Base-by-base conservation (phyloP, 2,329 filamentous ascomycete genomes). In the Aspergillus sp. region DNA sequence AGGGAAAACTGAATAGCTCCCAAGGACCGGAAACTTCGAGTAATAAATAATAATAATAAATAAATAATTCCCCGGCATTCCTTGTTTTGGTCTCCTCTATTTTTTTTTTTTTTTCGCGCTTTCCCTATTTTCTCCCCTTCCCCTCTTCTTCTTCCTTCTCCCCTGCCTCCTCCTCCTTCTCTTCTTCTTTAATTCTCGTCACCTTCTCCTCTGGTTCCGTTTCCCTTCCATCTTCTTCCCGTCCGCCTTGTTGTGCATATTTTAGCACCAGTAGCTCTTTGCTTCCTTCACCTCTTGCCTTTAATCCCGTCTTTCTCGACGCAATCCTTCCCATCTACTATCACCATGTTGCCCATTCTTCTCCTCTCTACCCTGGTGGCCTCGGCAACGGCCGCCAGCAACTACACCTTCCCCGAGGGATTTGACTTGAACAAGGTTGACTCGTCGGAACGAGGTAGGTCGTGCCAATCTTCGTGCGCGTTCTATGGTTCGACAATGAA, bases 281-380 rank as follows among this genome's bases (percentile, higher is more conserved):
- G 18, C 11, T 18, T 24, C 10, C 12, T 20, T 24, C 45, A 14
- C 4, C 11, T 47, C 45, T 47, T 47, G 5, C 36, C 14, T 42
- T n/a, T 14, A 14, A 58, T 49, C 52, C 32, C 29, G 32, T 42
- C 16, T 36, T 49, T 22, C 31, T 32, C 31, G 31, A 12, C 31
- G 31, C 10, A 32, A 32, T 32, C 31, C 12, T 32, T 6, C 31
- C 42, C 20, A 32, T n/a, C 22, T 32, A 18, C 49, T 46, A 55
- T 50, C 73, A 81, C 58, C 66, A 81, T 84, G 81, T 73, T 79
- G 75, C 78, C 77, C 75, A 77, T 79, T 59, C 68, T 82, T 68
- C 60, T 81, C 69, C 74, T 80, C 69, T 77, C 77, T 52, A 68
- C 80, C 65, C 76, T 82, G 63, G 71, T 82, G 62, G 73, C 79